Conservation (phyloP, 352 stramenopile genomes). For the Globisporangium splendens region DNA sequence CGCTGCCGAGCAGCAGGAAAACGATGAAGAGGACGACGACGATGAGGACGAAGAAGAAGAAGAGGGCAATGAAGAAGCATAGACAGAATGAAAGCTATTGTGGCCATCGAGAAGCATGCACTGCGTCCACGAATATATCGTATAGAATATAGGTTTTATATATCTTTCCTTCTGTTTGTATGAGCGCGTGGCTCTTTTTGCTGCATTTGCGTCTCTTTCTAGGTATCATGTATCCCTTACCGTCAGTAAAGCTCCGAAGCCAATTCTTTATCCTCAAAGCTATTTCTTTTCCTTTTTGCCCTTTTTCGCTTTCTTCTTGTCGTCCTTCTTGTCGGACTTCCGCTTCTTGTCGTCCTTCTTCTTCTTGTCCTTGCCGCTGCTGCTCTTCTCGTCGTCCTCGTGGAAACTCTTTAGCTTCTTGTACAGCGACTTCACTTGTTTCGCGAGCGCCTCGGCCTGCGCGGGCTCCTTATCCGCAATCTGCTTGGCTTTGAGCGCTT, state of each 20-base stretch:
- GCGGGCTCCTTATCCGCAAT: slow-evolving; percentile 25
- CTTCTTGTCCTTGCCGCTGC: slow-evolving; percentile 52
- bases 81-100: not conserved
- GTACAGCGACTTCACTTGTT: slow-evolving; percentile 80
- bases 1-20: slow-evolving; percentile 62
- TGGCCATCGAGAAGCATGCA: no score
- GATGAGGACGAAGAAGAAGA: slow-evolving; percentile 45
- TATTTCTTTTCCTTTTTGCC: slow-evolving; percentile 65
- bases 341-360: slow-evolving; percentile 66
- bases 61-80: slow-evolving; percentile 19
- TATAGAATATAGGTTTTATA: slow-evolving; percentile 3
- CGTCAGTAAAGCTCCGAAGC: no score
- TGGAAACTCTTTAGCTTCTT: slow-evolving; percentile 88
- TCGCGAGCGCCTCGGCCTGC: slow-evolving; percentile 33
- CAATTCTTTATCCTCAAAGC: not conserved
- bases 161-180: slow-evolving; percentile 16
- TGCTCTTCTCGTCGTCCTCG: slow-evolving; percentile 38
- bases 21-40: slow-evolving; percentile 53
- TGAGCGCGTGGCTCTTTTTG: no score
- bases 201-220: no score
- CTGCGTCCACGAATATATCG: not conserved
- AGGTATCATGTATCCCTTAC: no score
- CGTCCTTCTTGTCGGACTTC: slow-evolving; percentile 37
- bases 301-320: slow-evolving; percentile 72
- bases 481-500: slow-evolving; percentile 32